phyloP scores from a whole-genome alignment of 306 rosid species.

The Citrullus amarus region DNA sequence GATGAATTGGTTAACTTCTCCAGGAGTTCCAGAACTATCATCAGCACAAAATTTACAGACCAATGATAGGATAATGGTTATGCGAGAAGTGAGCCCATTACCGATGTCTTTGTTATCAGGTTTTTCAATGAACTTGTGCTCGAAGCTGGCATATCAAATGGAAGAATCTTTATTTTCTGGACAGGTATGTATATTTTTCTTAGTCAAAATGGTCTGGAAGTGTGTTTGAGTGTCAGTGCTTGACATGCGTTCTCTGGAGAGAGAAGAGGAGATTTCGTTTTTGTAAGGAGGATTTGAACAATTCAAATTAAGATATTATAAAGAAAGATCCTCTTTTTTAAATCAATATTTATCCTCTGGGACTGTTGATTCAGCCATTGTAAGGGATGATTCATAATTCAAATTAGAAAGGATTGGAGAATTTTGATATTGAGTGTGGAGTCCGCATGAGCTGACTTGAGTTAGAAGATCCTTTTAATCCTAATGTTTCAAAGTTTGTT shows the following conservation, averaged over 20 bases:
- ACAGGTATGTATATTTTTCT: conserved; percentile 15
- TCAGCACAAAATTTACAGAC: conserved; percentile 59
- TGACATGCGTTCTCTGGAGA: neutral
- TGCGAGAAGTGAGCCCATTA: conserved; percentile 87
- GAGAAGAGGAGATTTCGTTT: neutral
- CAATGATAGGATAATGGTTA: conserved; percentile 55
- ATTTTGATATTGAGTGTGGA: neutral
- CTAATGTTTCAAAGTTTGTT: too few relatives aligned
- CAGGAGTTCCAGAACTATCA: conserved; percentile 49
- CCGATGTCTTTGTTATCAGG: conserved; percentile 94
- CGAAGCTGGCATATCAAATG: conserved; percentile 82
- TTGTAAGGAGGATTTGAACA: neutral
- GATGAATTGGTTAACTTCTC: conserved; percentile 67
- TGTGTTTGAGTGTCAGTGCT: neutral
- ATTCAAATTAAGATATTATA: neutral
- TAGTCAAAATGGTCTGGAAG: neutral
- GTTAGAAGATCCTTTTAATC: too few relatives aligned
- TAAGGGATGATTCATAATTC: neutral
- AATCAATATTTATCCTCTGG: neutral
- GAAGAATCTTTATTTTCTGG: conserved; percentile 78
- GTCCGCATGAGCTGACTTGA: too few relatives aligned
- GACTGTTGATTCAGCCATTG: neutral
- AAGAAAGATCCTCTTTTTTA: neutral
- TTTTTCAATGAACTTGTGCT: conserved; percentile 80
- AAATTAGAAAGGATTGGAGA: neutral